Evolutionary conservation across 78 protist species (phyloP).

Genomic region (Dictyostelium purpureum): DNA sequence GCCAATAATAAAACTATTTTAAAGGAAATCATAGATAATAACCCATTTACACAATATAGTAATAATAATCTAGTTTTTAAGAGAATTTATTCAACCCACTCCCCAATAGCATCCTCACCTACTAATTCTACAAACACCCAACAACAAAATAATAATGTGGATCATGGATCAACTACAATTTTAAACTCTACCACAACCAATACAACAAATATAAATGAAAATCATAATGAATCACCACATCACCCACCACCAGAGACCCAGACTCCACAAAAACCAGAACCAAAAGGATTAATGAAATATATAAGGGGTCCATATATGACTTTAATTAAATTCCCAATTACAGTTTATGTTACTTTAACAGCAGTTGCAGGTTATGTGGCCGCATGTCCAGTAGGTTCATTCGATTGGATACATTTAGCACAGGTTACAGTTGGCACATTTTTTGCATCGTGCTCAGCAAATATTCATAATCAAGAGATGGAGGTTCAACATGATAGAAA

Average conservation of each 20-base stretch:
- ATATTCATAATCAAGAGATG: conserved; percentile 58
- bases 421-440: conserved; percentile 48
- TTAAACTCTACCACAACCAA: too few relatives aligned
- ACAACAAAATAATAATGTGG: too few relatives aligned
- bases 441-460: conserved; percentile 56
- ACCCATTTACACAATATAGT: background rate
- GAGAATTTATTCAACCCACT: background rate
- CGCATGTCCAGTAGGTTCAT: conserved; percentile 42
- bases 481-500: conserved; percentile 29
- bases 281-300: conserved; percentile 14
- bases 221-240: background rate
- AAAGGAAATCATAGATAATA: background rate
- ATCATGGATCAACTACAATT: too few relatives aligned
- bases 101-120: background rate
- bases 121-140: background rate
- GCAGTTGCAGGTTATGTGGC: conserved; percentile 55
- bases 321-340: conserved; percentile 56
- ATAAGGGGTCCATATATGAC: background rate
- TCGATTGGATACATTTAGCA: background rate
- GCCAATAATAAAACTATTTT: background rate
- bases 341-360: conserved; percentile 65
- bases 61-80: background rate
- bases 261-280: background rate
- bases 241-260: background rate
- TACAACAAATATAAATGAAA: background rate